Evolutionary conservation across 2,329 filamentous ascomycete genomes (phyloP), one percentile per base, ranked within the genome.

Genomic region (Beauveria medogensis): DNA sequence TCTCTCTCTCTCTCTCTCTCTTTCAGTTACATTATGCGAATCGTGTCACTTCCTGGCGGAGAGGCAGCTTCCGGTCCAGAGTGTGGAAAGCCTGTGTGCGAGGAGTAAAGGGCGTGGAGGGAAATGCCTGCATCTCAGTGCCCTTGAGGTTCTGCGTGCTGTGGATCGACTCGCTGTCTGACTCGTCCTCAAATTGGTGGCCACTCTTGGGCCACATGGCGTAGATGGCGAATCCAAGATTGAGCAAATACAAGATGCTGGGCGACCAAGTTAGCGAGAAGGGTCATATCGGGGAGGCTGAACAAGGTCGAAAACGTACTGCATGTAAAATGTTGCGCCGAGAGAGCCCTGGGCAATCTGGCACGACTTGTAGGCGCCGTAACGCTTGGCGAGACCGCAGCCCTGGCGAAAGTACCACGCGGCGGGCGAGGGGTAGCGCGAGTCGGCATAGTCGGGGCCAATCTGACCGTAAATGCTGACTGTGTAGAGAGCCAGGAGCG

Each of bases 321-420:
- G 76, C 82, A 91, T 85, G 65, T 86, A 77, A 16, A 86, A 73
- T 0, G 85, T 85, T 22, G 84, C 78, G 16, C 82, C 87, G 67
- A 91, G 88, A 16, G 80, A 78, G 57, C 80, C 82, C 71, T 91
- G 88, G 7, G 89, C 88, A 70, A 89, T 80, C 68, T 79, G 73
- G 72, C 90, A 93, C 67, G 83, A 84, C 59, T 79, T 74, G 53
- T 82, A 77, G 30, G 82, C 80, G 55, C 73, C 74, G 63, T 79
- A 79, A 5, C 80, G 76, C 58, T 76, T 77, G 2, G 86, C 85
- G 43, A 87, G 78, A 58, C 73, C 77, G 74, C 90, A 93, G 63
- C 82, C 84, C 71, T 88, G 85, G 59, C 82, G 81, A 66, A 92
- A 83, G 71, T 92, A 92, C 90, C 90, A 93, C 7, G 88, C 82